Base-by-base conservation (phyloP, 805 yeast species). In the Metschnikowia baotianmanensis region DNA sequence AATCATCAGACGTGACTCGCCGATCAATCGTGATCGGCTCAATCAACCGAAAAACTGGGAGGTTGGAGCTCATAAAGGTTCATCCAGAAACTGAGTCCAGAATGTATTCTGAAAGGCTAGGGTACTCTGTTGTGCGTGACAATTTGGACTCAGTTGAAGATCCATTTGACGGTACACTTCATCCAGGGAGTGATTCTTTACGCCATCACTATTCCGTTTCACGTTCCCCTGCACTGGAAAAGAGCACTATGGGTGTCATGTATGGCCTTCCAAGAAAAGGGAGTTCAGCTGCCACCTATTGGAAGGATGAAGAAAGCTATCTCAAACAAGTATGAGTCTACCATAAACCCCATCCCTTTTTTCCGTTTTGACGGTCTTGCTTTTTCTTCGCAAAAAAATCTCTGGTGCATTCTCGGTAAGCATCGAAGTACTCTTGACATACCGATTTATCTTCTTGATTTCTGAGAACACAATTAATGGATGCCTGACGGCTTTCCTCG, bases 401-500 rank as follows among this genome's bases (percentile, higher is more conserved):
- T 28, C 49, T 50, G 21, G 51, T 24, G 65, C 99, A 91, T 56
- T 91, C 99, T 45, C 91, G 72, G 59, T 91, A 91, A 0, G 97
- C 96, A 53, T 83, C 88, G 60, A 91, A 93, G 57, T 86, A 91
- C 44, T 85, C 95, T 46, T 69, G 60, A 65, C 78, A 69, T 83
- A 88, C 64, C 62, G 73, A 38, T 71, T 80, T 56, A 57, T 80
- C 69, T 72, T 77, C 69, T 78, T 87, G 69, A 57, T 90, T 86
- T 36, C 84, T 62, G 52, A 87, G 91, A 60, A 91, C 69, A 55
- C 99, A 91, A 49, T 77, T 77, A 50, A 89, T 69, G 31, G 96
- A 86, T 80, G 95, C 91, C 58, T 80, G 82, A 8, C 96, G 75
- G 26, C 93, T 82, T 56, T 89, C 93, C 34, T 82, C 84, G 62